A percentile compares a stretch with the other conserved stretches of the same genome.
These are phyloP conservation scores for Daedaleopsis sinensis DNA, from an alignment of 768 basidiomycete species.

Conservation along the genomic window DNA sequence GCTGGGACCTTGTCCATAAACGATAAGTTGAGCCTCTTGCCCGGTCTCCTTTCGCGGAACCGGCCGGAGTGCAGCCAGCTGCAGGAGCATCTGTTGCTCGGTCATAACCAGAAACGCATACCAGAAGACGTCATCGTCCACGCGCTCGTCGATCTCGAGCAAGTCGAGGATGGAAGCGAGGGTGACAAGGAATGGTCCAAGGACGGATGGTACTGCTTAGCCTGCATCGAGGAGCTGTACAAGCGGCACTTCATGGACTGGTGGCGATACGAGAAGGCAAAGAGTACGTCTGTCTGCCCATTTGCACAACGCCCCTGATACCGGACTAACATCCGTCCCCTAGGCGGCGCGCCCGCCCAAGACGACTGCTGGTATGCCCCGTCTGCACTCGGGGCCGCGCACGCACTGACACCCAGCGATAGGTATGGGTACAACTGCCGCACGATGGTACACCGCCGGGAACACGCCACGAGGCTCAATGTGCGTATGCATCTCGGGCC, in stretches of 20 bases:
- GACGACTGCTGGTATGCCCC: constrained; percentile 38
- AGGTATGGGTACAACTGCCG: constrained; percentile 42
- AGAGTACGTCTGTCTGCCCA: neutral
- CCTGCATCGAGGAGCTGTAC: constrained; percentile 24
- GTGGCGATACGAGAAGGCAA: constrained; percentile 20
- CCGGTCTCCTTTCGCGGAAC: constrained; percentile 17
- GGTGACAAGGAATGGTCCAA: constrained; percentile 22
- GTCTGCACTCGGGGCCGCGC: neutral
- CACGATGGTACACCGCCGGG: constrained; percentile 32
- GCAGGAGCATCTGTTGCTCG: neutral
- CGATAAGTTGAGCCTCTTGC: neutral
- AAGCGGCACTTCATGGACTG: constrained; percentile 23
- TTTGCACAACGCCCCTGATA: neutral
- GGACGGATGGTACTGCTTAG: constrained; percentile 31
- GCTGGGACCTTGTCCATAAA: neutral
- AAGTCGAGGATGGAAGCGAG: constrained; percentile 7
- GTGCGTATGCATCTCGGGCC: constrained; percentile 21
- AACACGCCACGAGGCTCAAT: constrained; percentile 34
- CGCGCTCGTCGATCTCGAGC: constrained; percentile 10
- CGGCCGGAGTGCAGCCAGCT: constrained; percentile 10
- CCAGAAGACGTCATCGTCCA: neutral
- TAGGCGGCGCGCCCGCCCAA: constrained; percentile 20
- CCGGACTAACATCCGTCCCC: neutral
- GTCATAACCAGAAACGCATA: neutral
- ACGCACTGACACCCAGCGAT: neutral